Conservation (phyloP, 345 rosid species). For the Eucalyptus grandis region DNA sequence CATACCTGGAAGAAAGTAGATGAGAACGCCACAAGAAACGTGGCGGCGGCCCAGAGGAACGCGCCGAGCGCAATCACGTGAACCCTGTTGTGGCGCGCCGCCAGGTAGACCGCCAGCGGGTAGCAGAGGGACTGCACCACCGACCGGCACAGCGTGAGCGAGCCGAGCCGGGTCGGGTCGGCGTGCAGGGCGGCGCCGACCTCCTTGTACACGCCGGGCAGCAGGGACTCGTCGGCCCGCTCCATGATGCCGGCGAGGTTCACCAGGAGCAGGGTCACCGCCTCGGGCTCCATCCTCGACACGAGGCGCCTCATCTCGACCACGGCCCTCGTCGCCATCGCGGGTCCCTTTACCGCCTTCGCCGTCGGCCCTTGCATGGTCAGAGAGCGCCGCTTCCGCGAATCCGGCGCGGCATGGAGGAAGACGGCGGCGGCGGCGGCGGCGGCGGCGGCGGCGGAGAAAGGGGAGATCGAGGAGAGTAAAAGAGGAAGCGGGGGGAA, state of each 20-base stretch:
- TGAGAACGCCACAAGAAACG: slow-evolving; percentile 67
- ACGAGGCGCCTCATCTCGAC: background rate
- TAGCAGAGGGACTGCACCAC: slow-evolving; percentile 47
- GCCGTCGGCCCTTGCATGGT: background rate
- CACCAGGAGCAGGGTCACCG: slow-evolving; percentile 60
- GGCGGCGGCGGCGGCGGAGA: background rate
- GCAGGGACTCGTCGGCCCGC: slow-evolving; percentile 80
- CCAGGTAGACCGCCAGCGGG: slow-evolving; percentile 57
- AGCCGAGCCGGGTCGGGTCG: slow-evolving; percentile 78
- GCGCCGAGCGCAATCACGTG: slow-evolving; percentile 65
- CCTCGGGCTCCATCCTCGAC: slow-evolving; percentile 43
- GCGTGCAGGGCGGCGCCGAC: slow-evolving; percentile 80
- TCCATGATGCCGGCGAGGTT: slow-evolving; percentile 88
- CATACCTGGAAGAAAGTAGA: slow-evolving; percentile 52
- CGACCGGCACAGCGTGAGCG: slow-evolving; percentile 56
- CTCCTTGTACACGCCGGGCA: slow-evolving; percentile 87
- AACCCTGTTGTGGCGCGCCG: slow-evolving; percentile 45
- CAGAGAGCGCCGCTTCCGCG: background rate
- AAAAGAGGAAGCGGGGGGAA: background rate
- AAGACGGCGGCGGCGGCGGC: background rate
- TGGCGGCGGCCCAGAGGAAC: slow-evolving; percentile 68
- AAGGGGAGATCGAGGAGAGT: background rate
- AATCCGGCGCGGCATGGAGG: background rate
- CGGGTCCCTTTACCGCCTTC: background rate
- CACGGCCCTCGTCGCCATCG: background rate